Evolutionary conservation across 2,329 filamentous ascomycete genomes (phyloP).

Genomic region (Fusarium sp.): DNA sequence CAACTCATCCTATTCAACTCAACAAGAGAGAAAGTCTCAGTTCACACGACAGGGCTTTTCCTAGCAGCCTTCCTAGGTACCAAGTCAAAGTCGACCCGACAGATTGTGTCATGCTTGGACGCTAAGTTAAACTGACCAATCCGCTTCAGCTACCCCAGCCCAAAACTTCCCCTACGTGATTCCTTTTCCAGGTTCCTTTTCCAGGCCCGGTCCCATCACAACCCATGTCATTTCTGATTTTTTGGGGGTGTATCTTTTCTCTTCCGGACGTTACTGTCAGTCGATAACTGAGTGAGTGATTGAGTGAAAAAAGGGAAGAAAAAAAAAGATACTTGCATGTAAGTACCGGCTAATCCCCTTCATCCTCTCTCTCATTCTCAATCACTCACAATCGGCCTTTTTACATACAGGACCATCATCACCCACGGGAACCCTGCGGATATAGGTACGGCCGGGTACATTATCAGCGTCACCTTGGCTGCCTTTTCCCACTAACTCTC

Average conservation of each 20-base stretch:
- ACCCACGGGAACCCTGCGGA: conserved; percentile 28
- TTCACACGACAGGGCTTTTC: conserved; percentile 18
- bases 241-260: conserved; percentile 29
- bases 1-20: conserved; percentile 10
- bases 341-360: conserved; percentile 10
- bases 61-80: conserved; percentile 5
- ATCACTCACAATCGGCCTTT: conserved; percentile 7
- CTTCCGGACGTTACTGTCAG: conserved; percentile 17
- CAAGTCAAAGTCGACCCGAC: conserved; percentile 44
- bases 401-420: conserved; percentile 5
- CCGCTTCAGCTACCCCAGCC: conserved; percentile 44
- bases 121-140: conserved; percentile 45
- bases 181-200: conserved; percentile 40
- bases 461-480: conserved; percentile 40
- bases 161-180: conserved; percentile 43
- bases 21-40: conserved; percentile 26
- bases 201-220: conserved; percentile 29
- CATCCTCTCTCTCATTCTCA: not conserved
- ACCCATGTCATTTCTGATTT: conserved; percentile 33
- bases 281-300: not conserved
- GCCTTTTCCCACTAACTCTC: conserved; percentile 13
- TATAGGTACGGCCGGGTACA: conserved; percentile 46
- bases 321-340: conserved; percentile 19
- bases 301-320: not conserved
- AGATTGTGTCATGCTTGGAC: conserved; percentile 50